A percentile compares a stretch with the other conserved stretches of the same genome.
Conservation (phyloP, 768 basidiomycete species). For the Lactarius tabidus region DNA sequence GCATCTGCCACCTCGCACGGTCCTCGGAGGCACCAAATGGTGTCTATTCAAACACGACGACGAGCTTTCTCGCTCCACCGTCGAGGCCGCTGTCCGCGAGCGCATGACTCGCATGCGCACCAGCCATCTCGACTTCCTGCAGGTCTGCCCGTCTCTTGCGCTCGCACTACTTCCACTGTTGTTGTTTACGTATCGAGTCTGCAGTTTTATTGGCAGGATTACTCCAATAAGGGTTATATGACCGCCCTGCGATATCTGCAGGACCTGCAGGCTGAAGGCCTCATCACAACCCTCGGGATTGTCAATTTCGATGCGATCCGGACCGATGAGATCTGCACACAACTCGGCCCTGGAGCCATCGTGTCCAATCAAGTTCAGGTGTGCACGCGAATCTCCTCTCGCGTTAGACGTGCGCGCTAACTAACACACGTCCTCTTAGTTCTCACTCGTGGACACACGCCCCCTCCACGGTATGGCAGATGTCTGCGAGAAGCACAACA, state of each 20-base stretch:
- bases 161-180: neutral
- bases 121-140: conserved; percentile 60
- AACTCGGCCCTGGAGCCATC: conserved; percentile 63
- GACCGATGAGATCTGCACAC: conserved; percentile 77
- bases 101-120: conserved; percentile 66
- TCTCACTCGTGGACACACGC: conserved; percentile 76
- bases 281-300: conserved; percentile 64
- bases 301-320: conserved; percentile 77
- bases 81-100: conserved; percentile 62
- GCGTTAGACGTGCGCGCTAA: neutral
- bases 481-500: conserved; percentile 64
- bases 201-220: conserved; percentile 82
- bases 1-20: conserved; percentile 39
- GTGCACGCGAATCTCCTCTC: conserved; percentile 6
- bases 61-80: conserved; percentile 47
- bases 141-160: too few relatives aligned
- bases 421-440: conserved; percentile 39
- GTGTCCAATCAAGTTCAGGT: conserved; percentile 86
- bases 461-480: conserved; percentile 74
- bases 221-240: conserved; percentile 47
- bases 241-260: conserved; percentile 48
- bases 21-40: conserved; percentile 83
- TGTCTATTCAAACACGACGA: conserved; percentile 61
- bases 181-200: too few relatives aligned
- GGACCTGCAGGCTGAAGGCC: conserved; percentile 54